Percentiles rank a stretch among this genome's conserved stretches.
phyloP scores from a whole-genome alignment of 352 stramenopile genomes.

The Phytophthora fragariaefolia region DNA sequence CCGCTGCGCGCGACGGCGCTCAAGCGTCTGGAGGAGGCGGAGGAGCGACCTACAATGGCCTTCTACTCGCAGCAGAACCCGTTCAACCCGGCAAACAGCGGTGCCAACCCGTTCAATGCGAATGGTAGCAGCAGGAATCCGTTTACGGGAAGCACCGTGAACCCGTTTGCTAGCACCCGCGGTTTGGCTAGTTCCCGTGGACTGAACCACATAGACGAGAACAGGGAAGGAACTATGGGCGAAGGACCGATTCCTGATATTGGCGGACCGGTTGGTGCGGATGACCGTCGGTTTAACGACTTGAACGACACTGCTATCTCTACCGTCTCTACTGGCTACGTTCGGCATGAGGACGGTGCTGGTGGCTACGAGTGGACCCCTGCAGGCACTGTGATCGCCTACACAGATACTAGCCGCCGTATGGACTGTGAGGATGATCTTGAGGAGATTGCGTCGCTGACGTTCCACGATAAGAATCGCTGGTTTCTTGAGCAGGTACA shows the following conservation, averaged over 20 bases:
- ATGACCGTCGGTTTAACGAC: constrained; percentile 49
- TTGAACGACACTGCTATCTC: constrained; percentile 75
- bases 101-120: constrained; percentile 28
- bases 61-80: constrained; percentile 72
- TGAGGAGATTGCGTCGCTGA: constrained; percentile 85
- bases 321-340: constrained; percentile 82
- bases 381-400: constrained; percentile 54
- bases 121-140: constrained; percentile 24
- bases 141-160: constrained; percentile 17
- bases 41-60: constrained; percentile 79
- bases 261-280: neutral
- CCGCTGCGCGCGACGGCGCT: constrained; percentile 78
- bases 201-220: constrained; percentile 55
- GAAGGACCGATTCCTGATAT: constrained; percentile 18
- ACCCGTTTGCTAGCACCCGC: constrained; percentile 32
- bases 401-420: constrained; percentile 49
- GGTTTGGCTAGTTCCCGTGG: constrained; percentile 35
- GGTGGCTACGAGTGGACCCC: constrained; percentile 75
- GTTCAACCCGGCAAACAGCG: constrained; percentile 55
- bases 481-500: constrained; percentile 84
- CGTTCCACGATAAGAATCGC: constrained; percentile 84
- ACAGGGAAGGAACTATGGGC: constrained; percentile 52
- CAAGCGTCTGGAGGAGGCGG: constrained; percentile 78
- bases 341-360: constrained; percentile 71
- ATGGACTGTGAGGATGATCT: constrained; percentile 84